These are phyloP conservation scores for Arachis stenosperma DNA, from an alignment of 306 rosid species.

Conservation along the genomic window DNA sequence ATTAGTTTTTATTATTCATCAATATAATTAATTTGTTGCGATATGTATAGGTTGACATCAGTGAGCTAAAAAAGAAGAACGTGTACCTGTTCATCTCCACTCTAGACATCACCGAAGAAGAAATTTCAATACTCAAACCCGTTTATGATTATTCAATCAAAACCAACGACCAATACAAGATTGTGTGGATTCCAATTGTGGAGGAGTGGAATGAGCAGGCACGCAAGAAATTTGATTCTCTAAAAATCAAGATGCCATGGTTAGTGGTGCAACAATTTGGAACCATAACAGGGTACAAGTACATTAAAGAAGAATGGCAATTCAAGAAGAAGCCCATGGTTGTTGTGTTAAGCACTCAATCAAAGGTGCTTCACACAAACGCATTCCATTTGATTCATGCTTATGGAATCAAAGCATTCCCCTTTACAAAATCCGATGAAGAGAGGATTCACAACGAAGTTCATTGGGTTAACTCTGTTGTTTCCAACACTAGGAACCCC, in stretches of 20 bases:
- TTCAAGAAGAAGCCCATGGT: conserved; percentile 57
- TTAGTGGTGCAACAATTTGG: conserved; percentile 40
- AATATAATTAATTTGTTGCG: background rate
- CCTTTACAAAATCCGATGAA: conserved; percentile 38
- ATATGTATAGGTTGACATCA: conserved; percentile 42
- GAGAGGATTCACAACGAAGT: background rate
- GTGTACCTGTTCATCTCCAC: conserved; percentile 55
- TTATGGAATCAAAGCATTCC: conserved; percentile 62
- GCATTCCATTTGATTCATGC: conserved; percentile 58
- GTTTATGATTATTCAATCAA: conserved; percentile 48
- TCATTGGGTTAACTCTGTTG: conserved; percentile 42
- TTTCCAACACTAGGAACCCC: conserved; percentile 12
- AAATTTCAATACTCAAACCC: conserved; percentile 39
- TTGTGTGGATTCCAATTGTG: conserved; percentile 74
- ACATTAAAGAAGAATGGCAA: conserved; percentile 64
- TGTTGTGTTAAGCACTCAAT: conserved; percentile 58
- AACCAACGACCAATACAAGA: conserved; percentile 43
- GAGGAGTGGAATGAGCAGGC: conserved; percentile 55
- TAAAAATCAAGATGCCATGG: conserved; percentile 64
- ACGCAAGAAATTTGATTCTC: conserved; percentile 54
- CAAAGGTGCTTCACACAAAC: conserved; percentile 52
- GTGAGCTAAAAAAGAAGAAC: conserved; percentile 48
- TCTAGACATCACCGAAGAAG: conserved; percentile 57
- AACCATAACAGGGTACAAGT: conserved; percentile 48
- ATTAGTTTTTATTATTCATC: no score